These are phyloP conservation scores for Omphalotus olearius DNA, from an alignment of 1,284 basidiomycete species.

Conservation along the genomic window DNA sequence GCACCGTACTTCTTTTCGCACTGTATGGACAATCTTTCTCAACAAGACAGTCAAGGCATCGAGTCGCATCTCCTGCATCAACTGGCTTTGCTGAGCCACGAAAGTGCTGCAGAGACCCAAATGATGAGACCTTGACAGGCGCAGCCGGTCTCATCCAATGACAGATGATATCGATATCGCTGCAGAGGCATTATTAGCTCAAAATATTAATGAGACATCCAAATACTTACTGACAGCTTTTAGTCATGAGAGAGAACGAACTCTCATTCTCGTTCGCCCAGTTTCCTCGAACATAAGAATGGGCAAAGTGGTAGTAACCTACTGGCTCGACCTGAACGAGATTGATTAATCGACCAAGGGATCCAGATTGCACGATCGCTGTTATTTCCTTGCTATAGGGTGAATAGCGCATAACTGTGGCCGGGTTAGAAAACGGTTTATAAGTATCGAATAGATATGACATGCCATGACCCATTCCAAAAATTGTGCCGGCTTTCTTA, in stretches of 20 bases:
- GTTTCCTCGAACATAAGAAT: conserved; percentile 80
- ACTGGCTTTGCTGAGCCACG: conserved; percentile 66
- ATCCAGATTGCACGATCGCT: conserved; percentile 64
- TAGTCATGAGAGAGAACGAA: conserved; percentile 82
- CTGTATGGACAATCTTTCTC: conserved; percentile 78
- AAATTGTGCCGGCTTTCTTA: conserved; percentile 64
- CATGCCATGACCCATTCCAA: conserved; percentile 82
- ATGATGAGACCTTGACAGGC: conserved; percentile 72
- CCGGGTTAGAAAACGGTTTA: background rate
- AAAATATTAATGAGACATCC: background rate
- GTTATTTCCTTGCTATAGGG: conserved; percentile 74
- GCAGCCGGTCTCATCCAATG: conserved; percentile 66
- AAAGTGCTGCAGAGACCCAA: conserved; percentile 82
- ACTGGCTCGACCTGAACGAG: conserved; percentile 76
- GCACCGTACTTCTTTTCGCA: conserved; percentile 69
- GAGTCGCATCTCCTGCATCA: conserved; percentile 58
- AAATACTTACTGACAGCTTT: conserved; percentile 74
- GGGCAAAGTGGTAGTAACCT: conserved; percentile 80
- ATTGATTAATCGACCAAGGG: conserved; percentile 75
- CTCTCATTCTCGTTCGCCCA: conserved; percentile 70
- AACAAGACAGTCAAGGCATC: conserved; percentile 71
- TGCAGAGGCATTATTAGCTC: conserved; percentile 22
- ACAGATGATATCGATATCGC: conserved; percentile 81
- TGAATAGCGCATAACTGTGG: conserved; percentile 79
- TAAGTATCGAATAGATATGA: conserved; percentile 1